Percentiles rank a stretch among this genome's conserved stretches.
phyloP scores from a whole-genome alignment of 805 yeast genomes.

The Teunomyces gatunensis region DNA sequence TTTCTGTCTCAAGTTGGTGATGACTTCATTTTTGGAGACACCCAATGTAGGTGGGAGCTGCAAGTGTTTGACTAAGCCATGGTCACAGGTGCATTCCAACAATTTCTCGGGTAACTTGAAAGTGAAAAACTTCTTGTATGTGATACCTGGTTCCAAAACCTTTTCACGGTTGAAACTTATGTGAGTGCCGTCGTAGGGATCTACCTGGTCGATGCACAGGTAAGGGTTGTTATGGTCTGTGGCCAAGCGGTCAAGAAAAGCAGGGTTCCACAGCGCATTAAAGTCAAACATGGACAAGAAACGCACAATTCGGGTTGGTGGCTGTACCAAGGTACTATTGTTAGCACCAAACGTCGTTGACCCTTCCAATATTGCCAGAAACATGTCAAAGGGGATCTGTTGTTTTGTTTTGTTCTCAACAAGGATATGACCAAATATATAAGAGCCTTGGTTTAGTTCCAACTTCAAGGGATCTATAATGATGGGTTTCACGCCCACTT shows the following conservation, averaged over 20 bases:
- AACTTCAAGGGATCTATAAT: slow-evolving; percentile 28
- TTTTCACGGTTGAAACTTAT: slow-evolving; percentile 23
- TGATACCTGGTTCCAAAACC: slow-evolving; percentile 27
- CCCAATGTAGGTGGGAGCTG: slow-evolving; percentile 39
- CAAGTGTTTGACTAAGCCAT: slow-evolving; percentile 35
- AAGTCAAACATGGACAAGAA: slow-evolving; percentile 42
- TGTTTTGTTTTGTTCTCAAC: slow-evolving; percentile 26
- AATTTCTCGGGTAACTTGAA: slow-evolving; percentile 38
- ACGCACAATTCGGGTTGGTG: slow-evolving; percentile 20
- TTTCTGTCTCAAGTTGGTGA: slow-evolving; percentile 23
- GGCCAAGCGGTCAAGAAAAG: slow-evolving; percentile 27
- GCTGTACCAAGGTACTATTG: slow-evolving; percentile 16
- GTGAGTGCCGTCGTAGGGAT: slow-evolving; percentile 32
- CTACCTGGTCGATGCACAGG: slow-evolving; percentile 20
- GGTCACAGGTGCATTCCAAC: slow-evolving; percentile 35
- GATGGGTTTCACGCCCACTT: slow-evolving; percentile 29
- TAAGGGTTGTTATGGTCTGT: slow-evolving; percentile 32
- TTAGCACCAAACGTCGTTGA: slow-evolving; percentile 21
- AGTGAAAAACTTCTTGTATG: slow-evolving; percentile 40
- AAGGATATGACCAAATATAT: slow-evolving; percentile 33
- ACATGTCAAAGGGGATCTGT: slow-evolving; percentile 38
- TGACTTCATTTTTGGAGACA: slow-evolving; percentile 26
- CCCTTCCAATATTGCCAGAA: slow-evolving; percentile 39
- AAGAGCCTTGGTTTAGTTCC: slow-evolving; percentile 37
- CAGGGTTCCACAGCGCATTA: slow-evolving; percentile 41